Conservation (phyloP, 352 stramenopile genomes). For the Globisporangium rhizosaccharum region DNA sequence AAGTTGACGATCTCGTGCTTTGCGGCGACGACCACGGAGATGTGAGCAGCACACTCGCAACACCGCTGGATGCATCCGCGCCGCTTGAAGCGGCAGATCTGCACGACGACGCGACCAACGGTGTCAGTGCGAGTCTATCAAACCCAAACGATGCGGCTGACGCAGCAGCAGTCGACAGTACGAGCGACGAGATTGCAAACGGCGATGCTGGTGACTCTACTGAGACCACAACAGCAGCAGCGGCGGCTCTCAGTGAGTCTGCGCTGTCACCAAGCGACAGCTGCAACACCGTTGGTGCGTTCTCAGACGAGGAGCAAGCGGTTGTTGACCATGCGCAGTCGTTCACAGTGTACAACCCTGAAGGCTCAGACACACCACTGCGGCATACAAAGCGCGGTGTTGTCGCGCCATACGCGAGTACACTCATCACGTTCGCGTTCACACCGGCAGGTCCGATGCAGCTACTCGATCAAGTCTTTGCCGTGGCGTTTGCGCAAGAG, state of each 20-base stretch:
- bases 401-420: slow-evolving; percentile 47
- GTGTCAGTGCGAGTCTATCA: too few species aligned
- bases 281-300: background rate
- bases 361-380: slow-evolving; percentile 35
- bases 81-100: too few species aligned
- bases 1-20: slow-evolving; percentile 5
- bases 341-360: slow-evolving; percentile 29
- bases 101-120: too few species aligned
- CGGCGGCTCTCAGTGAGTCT: background rate
- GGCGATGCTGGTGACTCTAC: background rate
- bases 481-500: slow-evolving; percentile 30
- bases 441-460: slow-evolving; percentile 34
- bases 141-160: slow-evolving; percentile 7
- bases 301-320: slow-evolving; percentile 27
- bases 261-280: background rate
- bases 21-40: background rate
- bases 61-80: too few species aligned
- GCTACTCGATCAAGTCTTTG: slow-evolving; percentile 25
- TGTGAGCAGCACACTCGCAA: too few species aligned
- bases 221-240: background rate
- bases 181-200: background rate
- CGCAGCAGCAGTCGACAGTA: background rate
- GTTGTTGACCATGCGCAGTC: slow-evolving; percentile 26
- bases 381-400: slow-evolving; percentile 31
- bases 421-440: slow-evolving; percentile 52